A percentile compares a stretch with the other conserved stretches of the same genome.
Conservation (phyloP, 495 filamentous ascomycete species). For the Lophiotrema nucula region DNA sequence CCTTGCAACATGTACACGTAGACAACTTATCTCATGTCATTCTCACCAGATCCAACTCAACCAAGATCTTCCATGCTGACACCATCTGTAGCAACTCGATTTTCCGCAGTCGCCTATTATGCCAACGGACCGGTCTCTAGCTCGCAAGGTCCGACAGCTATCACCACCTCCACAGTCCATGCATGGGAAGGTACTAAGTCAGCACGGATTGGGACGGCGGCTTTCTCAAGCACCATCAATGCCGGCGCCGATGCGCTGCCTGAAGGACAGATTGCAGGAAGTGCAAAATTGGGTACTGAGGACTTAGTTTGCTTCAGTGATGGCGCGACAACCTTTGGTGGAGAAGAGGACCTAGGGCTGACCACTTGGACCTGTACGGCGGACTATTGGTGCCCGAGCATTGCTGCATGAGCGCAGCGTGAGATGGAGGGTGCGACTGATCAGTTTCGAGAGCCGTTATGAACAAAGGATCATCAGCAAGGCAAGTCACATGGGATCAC, state of each 20-base stretch:
- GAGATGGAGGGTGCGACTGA: too few relatives aligned
- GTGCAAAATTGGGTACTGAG: constrained; percentile 10
- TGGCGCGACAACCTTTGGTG: constrained; percentile 1
- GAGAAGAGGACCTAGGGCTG: background rate
- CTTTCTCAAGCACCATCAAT: constrained; percentile 2
- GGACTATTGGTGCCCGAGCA: constrained; percentile 8
- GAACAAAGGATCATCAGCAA: too few relatives aligned
- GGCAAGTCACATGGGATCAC: too few relatives aligned
- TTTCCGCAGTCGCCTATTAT: constrained; percentile 9
- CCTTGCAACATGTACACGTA: constrained; percentile 11
- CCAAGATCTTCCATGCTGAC: background rate
- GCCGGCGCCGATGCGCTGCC: background rate
- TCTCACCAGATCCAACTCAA: background rate
- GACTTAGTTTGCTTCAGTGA: constrained; percentile 21
- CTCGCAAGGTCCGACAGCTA: background rate
- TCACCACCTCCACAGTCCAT: background rate
- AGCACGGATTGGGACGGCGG: background rate
- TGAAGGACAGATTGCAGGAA: constrained; percentile 14
- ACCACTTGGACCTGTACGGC: background rate
- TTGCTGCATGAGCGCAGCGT: background rate
- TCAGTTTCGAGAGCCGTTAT: too few relatives aligned
- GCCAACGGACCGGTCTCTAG: constrained; percentile 2
- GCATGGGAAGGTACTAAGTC: constrained; percentile 5
- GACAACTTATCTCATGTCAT: background rate
- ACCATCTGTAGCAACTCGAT: background rate